Base-by-base conservation (phyloP, 2,329 filamentous ascomycete genomes). In the Curvularia lunata region DNA sequence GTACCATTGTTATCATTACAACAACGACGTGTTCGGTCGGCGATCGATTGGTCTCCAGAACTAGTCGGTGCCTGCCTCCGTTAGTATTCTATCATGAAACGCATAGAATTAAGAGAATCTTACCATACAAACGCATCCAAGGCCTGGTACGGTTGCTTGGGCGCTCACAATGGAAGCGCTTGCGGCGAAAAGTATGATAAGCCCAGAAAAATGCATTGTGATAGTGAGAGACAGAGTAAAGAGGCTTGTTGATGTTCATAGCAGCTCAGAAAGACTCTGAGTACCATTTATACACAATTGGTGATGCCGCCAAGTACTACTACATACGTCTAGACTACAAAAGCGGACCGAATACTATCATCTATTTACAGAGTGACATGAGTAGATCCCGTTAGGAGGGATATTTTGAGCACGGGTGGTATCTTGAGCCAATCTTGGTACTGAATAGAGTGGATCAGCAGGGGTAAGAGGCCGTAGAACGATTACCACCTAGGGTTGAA, bases 51-150 rank as follows among this genome's bases (percentile, higher is more conserved):
- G 10, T 27, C 23, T 43, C 13, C 41, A 9, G 23, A 25, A 12
- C 1, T 5, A 12, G 19, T 43, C 27, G 23, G 41, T 27, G 41
- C 41, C 41, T 43, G 41, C 4, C 16, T 19, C 23, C 12, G 23
- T 43, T 27, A n/a, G n/a, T n/a, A 27, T 43, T 5, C 18, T 43
- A 23, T 18, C 23, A 9, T 43, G 23, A 25, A 6, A 28, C 16
- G 1, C 13, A 25, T 1, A 27, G 7, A 7, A n/a, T 41, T 23
- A 5, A 43, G 2, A 4, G 3, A 40, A n/a, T 27, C 41, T n/a
- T 43, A 43, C 41, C 23, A 43, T 43, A 16, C 41, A 43, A 43
- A 43, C 41, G n/a, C 41, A 27, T 43, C 41, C 41, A 8, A 43
- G 41, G 13, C 41, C 41, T 25, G 23, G 41, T 27, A 43, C 41